Base-by-base conservation (phyloP, 176 grass and related monocot species). In the Areca catechu region DNA sequence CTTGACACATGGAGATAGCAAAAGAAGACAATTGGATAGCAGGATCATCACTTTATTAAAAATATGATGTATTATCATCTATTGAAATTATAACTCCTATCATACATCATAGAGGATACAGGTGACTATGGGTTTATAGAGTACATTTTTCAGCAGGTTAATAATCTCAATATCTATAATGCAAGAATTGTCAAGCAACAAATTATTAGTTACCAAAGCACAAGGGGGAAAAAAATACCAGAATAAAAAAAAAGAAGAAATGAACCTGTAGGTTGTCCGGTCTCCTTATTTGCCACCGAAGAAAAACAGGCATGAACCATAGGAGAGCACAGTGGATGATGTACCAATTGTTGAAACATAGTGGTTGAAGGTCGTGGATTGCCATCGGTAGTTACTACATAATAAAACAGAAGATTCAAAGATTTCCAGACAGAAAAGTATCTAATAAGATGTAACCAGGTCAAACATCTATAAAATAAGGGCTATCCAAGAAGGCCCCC, bases 251-350 rank as follows among this genome's bases (percentile, higher is more conserved):
- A 10, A 3, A 52, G 65, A 51, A 28, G 20, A 24, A 81, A 71
- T 49, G 18, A 77, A 97, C 93, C 87, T 72, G 78, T 88, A 71
- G 83, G 75, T 9, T 66, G 60, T 19, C 68, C 63, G 50, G 4
- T 54, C 15, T 73, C 83, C 60, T 60, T 22, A 62, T 79, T 84
- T 68, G 83, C 72, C 79, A 79, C 83, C 48, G 93, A 85, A 6
- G 87, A 85, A 49, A 82, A 88, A 49, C 69, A 70, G 66, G 70
- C 59, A n/a, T 5, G 61, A 37, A 54, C 0, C 19, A 74, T 61
- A 22, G 61, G 65, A 73, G 43, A 76, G 30, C 15, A 59, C 58
- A 62, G 15, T 68, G 78, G 15, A 80, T 81, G 63, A 22, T 63
- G 58, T 73, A 16, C 62, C 30, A 9, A 2, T 51, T 69, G 66